Evolutionary conservation across 2,329 filamentous ascomycete genomes (phyloP).

Genomic region (Botrytis galanthina): DNA sequence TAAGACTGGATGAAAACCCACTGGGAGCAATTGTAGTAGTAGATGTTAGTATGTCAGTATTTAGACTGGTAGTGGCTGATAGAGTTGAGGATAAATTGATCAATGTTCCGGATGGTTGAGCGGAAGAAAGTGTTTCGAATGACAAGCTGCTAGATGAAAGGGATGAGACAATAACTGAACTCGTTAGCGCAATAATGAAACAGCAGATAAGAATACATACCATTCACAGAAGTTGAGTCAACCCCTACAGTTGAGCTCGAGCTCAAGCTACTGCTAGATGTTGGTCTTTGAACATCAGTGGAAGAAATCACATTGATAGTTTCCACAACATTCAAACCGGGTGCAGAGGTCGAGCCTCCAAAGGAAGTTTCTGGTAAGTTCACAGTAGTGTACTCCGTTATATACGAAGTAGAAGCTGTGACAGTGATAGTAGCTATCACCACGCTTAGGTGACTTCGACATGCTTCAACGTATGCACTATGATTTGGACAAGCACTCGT

Average conservation of each 20-base stretch:
- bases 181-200: background rate
- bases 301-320: background rate
- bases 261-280: background rate
- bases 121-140: background rate
- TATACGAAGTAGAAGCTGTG: constrained; percentile 8
- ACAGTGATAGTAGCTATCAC: background rate
- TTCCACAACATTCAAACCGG: background rate
- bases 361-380: background rate
- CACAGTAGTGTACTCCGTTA: background rate
- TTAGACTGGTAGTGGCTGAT: background rate
- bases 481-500: background rate
- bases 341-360: background rate
- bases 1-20: background rate
- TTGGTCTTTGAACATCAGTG: background rate
- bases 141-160: background rate
- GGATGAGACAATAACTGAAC: background rate
- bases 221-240: background rate
- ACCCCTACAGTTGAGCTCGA: background rate
- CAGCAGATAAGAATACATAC: background rate
- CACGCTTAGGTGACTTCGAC: background rate
- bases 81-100: background rate
- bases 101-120: background rate
- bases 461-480: constrained; percentile 12
- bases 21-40: background rate
- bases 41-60: background rate